A percentile compares a stretch with the other conserved stretches of the same genome.
Evolutionary conservation across 139 green algal genomes (phyloP).

Genomic region (Diplosphaera chodatii): DNA sequence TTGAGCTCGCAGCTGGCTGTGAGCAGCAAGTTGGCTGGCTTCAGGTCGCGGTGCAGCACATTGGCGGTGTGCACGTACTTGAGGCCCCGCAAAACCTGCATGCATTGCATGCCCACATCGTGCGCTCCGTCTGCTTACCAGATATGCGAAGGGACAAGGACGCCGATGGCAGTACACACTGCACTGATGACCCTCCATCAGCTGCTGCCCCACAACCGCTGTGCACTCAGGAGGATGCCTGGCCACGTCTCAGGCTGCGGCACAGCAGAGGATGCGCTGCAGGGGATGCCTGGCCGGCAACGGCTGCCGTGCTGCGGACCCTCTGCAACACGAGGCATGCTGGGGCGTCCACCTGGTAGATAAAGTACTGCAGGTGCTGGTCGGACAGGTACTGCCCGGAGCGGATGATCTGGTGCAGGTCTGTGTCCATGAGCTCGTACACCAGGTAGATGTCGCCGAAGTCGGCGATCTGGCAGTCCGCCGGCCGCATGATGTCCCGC

Average conservation of each 20-base stretch:
- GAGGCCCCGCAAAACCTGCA: conserved; percentile 78
- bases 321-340: no score
- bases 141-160: no score
- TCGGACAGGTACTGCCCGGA: conserved; percentile 88
- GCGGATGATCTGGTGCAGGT: conserved; percentile 99
- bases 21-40: conserved; percentile 95
- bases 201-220: no score
- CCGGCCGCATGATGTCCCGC: conserved; percentile 56
- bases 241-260: no score
- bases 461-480: conserved; percentile 7
- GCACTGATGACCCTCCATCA: no score
- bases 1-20: conserved; percentile 97
- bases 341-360: conserved; percentile 74
- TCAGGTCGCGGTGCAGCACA: conserved; percentile 95
- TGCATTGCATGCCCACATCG: background rate
- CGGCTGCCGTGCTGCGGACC: no score
- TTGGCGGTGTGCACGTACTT: conserved; percentile 87
- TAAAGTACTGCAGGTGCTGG: conserved; percentile 98
- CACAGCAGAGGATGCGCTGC: no score
- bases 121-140: no score
- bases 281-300: no score
- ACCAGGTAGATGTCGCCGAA: conserved; percentile 98
- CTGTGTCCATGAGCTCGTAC: conserved; percentile 99
- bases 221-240: no score
- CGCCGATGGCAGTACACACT: no score